Percentiles rank a stretch among this genome's conserved stretches.
phyloP scores from a whole-genome alignment of 805 yeast genomes.

The Pichia cephalocereana region DNA sequence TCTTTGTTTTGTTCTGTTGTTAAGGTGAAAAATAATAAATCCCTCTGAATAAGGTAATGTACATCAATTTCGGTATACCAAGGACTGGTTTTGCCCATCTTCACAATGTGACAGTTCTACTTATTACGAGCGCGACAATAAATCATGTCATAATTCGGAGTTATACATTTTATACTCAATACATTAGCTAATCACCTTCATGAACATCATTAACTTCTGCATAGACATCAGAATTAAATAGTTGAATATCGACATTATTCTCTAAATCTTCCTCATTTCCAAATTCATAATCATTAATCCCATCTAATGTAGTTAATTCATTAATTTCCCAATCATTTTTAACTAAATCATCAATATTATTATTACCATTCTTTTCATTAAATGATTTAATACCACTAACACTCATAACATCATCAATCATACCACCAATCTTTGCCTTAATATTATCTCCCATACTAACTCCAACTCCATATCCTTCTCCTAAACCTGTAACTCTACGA shows the following conservation, averaged over 20 bases:
- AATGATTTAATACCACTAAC: neutral
- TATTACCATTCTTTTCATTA: slow-evolving; percentile 2
- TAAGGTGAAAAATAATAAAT: too few relatives aligned
- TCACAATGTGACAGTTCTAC: too few relatives aligned
- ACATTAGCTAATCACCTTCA: neutral
- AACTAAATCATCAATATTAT: neutral
- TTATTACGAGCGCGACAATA: too few relatives aligned
- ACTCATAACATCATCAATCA: slow-evolving; percentile 10
- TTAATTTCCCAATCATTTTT: slow-evolving; percentile 23
- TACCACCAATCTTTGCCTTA: slow-evolving; percentile 4
- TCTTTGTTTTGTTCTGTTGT: neutral
- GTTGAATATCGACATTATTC: neutral
- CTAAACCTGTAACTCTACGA: slow-evolving; percentile 12
- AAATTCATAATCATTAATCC: neutral
- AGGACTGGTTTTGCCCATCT: too few relatives aligned
- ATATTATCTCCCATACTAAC: slow-evolving; percentile 3
- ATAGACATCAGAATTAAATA: neutral
- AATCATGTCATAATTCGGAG: too few relatives aligned
- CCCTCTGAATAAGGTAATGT: too few relatives aligned
- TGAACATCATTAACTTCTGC: too few relatives aligned
- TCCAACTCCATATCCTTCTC: slow-evolving; percentile 2
- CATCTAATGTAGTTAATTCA: slow-evolving; percentile 10
- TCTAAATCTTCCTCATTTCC: neutral
- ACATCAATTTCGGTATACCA: too few relatives aligned
- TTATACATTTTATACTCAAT: too few relatives aligned